Conservation (phyloP, 768 basidiomycete species). For the Russula olivacea region DNA sequence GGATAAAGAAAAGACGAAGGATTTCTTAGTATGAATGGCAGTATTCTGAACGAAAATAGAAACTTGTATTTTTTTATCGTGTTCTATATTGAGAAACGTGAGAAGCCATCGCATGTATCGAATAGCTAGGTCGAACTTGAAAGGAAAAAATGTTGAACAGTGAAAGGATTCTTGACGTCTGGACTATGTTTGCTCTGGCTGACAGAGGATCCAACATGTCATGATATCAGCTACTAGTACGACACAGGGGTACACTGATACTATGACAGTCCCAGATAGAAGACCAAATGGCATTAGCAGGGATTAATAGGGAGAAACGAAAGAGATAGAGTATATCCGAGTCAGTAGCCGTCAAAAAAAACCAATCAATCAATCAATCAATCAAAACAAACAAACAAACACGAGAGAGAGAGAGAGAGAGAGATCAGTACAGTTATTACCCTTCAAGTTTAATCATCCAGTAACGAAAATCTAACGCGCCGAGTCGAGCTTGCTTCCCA, state of each 20-base stretch:
- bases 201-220: background rate
- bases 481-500: conserved; percentile 16
- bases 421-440: background rate
- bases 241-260: background rate
- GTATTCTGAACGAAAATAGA: background rate
- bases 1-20: background rate
- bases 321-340: background rate
- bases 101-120: background rate
- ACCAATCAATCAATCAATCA: too few relatives aligned
- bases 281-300: background rate
- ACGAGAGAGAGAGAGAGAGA: background rate
- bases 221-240: background rate
- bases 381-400: too few relatives aligned
- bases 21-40: background rate
- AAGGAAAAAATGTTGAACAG: background rate
- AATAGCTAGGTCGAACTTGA: background rate
- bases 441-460: background rate
- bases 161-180: too few relatives aligned
- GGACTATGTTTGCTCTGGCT: background rate
- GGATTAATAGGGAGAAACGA: background rate
- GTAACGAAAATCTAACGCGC: conserved; percentile 21
- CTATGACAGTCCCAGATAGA: too few relatives aligned
- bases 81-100: background rate
- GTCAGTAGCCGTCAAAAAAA: background rate
- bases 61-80: background rate